Evolutionary conservation across 2,329 filamentous ascomycete species (phyloP), one percentile per base, ranked within the genome.

Genomic region (Colletotrichum chrysophilum): DNA sequence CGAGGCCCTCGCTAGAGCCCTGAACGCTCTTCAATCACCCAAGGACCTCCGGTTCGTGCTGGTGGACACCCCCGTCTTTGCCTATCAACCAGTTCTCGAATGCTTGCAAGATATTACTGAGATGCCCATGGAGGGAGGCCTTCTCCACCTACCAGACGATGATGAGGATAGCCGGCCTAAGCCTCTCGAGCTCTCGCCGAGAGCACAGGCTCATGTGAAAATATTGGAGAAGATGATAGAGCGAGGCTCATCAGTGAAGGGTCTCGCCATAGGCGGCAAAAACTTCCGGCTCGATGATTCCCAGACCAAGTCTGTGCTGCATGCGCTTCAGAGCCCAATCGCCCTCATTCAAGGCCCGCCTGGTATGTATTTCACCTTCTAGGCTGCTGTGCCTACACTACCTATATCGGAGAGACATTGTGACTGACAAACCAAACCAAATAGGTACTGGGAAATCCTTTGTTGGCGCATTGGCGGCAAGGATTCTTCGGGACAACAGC

Each of bases 371-470:
- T 5, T 14, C 8, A 12, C 7, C 26, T 8, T 12, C 16, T 43
- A 43, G 38, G 38, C 16, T n/a, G 38, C 2, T 8, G 2, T 43
- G 38, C 16, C 2, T 43, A 43, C 16, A 4, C 38, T 4, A 43
- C 38, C 38, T 43, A n/a, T n/a, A 5, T 43, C 38, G 38, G 7
- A 36, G 60, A 62, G n/a, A 36, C 10, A 62, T 36, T 5, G n/a
- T 18, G 24, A 28, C 55, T 58, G 24, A 43, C 38, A 18, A 5
- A 18, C 7, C 38, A 43, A 43, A 43, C 38, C 38, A 43, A 30
- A 34, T n/a, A 92, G 92, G 93, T 0, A 96, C 93, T 0, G 94
- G 94, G 2, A 96, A 96, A 78, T 95, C 93, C 0, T 94, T 94
- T 76, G 89, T 95, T 4, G 94, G 94, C 0, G 91, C 93, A 0